Evolutionary conservation across 2,329 filamentous ascomycete species (phyloP).

Genomic region (Clarireedia monteithiana): DNA sequence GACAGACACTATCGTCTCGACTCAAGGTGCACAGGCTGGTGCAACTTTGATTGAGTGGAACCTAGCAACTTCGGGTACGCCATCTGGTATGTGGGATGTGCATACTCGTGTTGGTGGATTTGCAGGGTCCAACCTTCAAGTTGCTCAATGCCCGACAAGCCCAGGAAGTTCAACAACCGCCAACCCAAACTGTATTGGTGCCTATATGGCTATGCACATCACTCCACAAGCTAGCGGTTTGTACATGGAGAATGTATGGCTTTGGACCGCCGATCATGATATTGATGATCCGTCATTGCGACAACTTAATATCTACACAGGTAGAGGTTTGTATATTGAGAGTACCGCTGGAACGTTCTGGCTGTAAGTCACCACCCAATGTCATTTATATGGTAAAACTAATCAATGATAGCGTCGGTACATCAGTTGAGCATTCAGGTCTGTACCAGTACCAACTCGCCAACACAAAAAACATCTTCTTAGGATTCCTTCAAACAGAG

Average conservation of each 20-base stretch:
- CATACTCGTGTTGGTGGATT: slow-evolving; percentile 37
- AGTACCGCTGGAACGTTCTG: slow-evolving; percentile 38
- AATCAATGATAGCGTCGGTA: slow-evolving; percentile 55
- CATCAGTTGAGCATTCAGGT: slow-evolving; percentile 42
- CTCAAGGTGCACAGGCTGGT: slow-evolving; percentile 38
- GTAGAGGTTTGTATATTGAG: slow-evolving; percentile 32
- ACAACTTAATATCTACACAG: slow-evolving; percentile 46
- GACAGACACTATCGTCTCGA: slow-evolving; percentile 49
- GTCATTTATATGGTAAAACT: slow-evolving; percentile 52
- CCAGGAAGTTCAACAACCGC: slow-evolving; percentile 28
- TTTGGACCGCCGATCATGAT: slow-evolving; percentile 40
- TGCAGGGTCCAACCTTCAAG: slow-evolving; percentile 38
- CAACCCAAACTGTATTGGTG: slow-evolving; percentile 29
- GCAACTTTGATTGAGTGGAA: slow-evolving; percentile 62
- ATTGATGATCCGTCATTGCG: slow-evolving; percentile 34
- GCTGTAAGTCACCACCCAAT: slow-evolving; percentile 35
- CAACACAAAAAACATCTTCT: slow-evolving; percentile 23
- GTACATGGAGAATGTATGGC: slow-evolving; percentile 42
- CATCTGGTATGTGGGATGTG: slow-evolving; percentile 45
- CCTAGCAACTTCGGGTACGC: slow-evolving; percentile 41
- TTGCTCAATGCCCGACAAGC: slow-evolving; percentile 57
- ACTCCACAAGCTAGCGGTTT: slow-evolving; percentile 33
- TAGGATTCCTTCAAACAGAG: slow-evolving; percentile 23
- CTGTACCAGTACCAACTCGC: slow-evolving; percentile 47
- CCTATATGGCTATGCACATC: slow-evolving; percentile 31